phyloP scores from a whole-genome alignment of 2,329 filamentous ascomycete genomes.

The Trichophyton verrucosum region DNA sequence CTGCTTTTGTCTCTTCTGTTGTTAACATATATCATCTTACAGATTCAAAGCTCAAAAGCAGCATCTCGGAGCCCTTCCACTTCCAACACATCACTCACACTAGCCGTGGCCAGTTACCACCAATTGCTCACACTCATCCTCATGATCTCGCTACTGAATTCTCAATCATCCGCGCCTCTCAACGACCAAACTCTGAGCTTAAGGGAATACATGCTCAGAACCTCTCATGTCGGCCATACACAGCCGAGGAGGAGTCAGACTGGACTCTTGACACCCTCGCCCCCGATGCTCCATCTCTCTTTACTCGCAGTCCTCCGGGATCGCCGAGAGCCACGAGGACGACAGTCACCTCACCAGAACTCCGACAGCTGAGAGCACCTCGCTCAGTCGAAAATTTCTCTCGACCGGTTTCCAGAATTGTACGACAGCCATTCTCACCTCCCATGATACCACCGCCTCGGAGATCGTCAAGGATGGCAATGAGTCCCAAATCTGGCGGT shows the following conservation, averaged over 20 bases:
- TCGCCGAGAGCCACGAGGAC: constrained; percentile 21
- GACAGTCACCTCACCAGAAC: constrained; percentile 12
- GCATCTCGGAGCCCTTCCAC: constrained; percentile 51
- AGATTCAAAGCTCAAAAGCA: constrained; percentile 35
- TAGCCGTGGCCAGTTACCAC: constrained; percentile 41
- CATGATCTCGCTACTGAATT: constrained; percentile 43
- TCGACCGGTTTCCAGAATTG: constrained; percentile 36
- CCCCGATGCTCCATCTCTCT: constrained; percentile 11
- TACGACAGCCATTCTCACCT: constrained; percentile 27
- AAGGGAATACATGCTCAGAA: constrained; percentile 43
- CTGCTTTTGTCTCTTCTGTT: neutral
- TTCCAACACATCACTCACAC: constrained; percentile 54
- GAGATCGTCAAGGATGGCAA: constrained; percentile 23
- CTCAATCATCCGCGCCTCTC: constrained; percentile 41
- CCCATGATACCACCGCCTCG: constrained; percentile 31
- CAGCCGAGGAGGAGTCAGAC: constrained; percentile 19
- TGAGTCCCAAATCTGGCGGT: constrained; percentile 22
- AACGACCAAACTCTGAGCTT: constrained; percentile 38
- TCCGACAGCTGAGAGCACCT: constrained; percentile 21
- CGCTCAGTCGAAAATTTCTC: constrained; percentile 43
- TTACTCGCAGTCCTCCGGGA: constrained; percentile 17
- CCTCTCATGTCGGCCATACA: constrained; percentile 28
- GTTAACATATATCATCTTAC: neutral
- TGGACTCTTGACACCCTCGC: constrained; percentile 8
- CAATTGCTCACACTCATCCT: constrained; percentile 40